Percentiles rank a stretch among this genome's conserved stretches.
These are phyloP conservation scores for Escovopsis sp. DNA, from an alignment of 2,329 filamentous ascomycete genomes.

Conservation along the genomic window DNA sequence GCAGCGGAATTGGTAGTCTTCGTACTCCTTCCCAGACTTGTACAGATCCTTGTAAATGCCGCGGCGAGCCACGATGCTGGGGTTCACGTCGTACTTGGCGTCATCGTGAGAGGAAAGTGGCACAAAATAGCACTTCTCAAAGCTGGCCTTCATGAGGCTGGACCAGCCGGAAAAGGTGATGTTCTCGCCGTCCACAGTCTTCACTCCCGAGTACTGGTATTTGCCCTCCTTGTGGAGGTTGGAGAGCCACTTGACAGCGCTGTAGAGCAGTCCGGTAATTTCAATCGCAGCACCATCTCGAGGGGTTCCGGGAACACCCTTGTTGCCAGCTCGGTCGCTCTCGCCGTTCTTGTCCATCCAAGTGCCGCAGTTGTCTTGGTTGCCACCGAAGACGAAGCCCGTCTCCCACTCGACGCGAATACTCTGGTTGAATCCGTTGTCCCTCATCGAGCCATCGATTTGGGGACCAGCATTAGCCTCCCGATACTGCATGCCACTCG, in stretches of 20 bases:
- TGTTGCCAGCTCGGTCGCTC: constrained; percentile 75
- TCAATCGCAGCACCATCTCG: constrained; percentile 91
- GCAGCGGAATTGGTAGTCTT: constrained; percentile 89
- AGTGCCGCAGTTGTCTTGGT: constrained; percentile 87
- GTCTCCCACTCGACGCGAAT: constrained; percentile 81
- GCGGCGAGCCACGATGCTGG: constrained; percentile 67
- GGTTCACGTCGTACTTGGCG: constrained; percentile 62
- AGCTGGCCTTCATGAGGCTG: constrained; percentile 62
- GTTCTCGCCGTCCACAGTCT: constrained; percentile 39
- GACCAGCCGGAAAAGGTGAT: constrained; percentile 73
- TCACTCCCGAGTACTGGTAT: constrained; percentile 62
- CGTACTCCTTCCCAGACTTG: constrained; percentile 83
- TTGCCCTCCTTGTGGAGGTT: constrained; percentile 50
- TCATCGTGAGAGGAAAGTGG: constrained; percentile 59
- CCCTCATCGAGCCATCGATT: constrained; percentile 85
- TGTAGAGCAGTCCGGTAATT: constrained; percentile 88
- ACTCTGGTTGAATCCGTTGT: constrained; percentile 83
- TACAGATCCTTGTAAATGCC: constrained; percentile 98
- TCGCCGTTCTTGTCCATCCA: constrained; percentile 99
- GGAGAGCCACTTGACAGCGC: constrained; percentile 68
- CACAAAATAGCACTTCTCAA: constrained; percentile 86
- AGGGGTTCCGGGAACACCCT: constrained; percentile 90
- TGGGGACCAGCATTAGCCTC: constrained; percentile 85
- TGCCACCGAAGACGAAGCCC: constrained; percentile 87
- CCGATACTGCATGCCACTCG: constrained; percentile 76